These are phyloP conservation scores for Conticribra guillardii DNA, from an alignment of 108 stramenopile genomes.

Conservation along the genomic window DNA sequence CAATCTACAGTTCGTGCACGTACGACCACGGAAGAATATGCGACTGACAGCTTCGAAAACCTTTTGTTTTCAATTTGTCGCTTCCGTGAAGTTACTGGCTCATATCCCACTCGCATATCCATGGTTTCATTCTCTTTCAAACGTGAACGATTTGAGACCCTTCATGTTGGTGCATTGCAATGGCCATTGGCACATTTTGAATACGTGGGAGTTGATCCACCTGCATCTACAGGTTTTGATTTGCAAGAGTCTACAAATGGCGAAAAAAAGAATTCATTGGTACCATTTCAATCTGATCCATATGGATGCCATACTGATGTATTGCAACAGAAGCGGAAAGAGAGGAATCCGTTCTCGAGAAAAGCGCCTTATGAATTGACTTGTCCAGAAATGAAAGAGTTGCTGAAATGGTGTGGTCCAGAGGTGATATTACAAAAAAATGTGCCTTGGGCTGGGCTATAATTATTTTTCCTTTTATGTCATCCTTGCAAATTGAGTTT, in stretches of 20 bases:
- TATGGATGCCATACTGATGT: conserved; percentile 89
- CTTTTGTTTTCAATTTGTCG: conserved; percentile 96
- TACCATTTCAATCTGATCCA: conserved; percentile 89
- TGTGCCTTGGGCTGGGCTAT: conserved; percentile 89
- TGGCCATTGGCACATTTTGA: conserved; percentile 82
- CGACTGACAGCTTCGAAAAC: conserved; percentile 97
- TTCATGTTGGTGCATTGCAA: conserved; percentile 85
- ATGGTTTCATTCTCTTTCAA: conserved; percentile 97
- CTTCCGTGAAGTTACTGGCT: conserved; percentile 93
- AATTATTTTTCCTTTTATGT: too few relatives aligned
- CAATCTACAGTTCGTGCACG: conserved; percentile 70
- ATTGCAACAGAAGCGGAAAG: conserved; percentile 81
- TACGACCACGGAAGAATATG: conserved; percentile 91
- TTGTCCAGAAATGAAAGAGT: conserved; percentile 87
- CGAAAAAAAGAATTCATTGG: conserved; percentile 77
- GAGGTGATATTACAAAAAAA: conserved; percentile 57
- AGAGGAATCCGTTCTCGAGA: conserved; percentile 91
- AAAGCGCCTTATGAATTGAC: conserved; percentile 87
- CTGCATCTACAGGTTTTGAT: conserved; percentile 79
- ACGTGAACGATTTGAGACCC: conserved; percentile 74
- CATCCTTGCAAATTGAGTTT: too few relatives aligned
- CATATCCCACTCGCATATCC: conserved; percentile 88
- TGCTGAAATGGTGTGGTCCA: conserved; percentile 90
- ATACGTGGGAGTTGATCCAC: conserved; percentile 91
- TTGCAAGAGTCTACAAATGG: conserved; percentile 61